Conservation (phyloP, 2,329 filamentous ascomycete genomes). For the Emmonsiellopsis sp. region DNA sequence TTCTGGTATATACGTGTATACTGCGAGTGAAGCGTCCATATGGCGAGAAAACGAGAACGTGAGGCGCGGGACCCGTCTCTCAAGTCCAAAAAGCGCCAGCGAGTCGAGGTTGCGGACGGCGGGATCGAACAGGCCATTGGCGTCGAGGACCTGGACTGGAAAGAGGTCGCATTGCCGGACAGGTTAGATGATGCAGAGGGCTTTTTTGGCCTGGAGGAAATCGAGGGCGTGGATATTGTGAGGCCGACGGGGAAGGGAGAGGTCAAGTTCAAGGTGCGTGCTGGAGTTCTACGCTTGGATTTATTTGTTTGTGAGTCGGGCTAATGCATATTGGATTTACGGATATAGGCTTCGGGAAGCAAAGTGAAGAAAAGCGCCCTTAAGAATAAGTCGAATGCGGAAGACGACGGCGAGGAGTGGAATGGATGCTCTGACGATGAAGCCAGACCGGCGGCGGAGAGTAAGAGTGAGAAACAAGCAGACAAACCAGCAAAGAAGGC, state of each 20-base stretch:
- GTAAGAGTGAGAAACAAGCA: constrained; percentile 21
- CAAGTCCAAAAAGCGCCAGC: constrained; percentile 29
- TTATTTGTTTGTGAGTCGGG: background rate
- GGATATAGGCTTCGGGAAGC: constrained; percentile 24
- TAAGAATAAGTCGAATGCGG: constrained; percentile 10
- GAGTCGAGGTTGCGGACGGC: constrained; percentile 16
- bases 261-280: constrained; percentile 33
- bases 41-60: constrained; percentile 26
- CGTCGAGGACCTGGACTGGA: constrained; percentile 52
- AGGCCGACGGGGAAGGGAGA: constrained; percentile 46
- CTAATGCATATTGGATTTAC: background rate
- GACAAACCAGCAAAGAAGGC: constrained; percentile 10
- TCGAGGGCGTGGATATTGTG: constrained; percentile 83
- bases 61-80: background rate
- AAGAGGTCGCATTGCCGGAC: constrained; percentile 59
- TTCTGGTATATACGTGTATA: background rate
- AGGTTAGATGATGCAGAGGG: constrained; percentile 83
- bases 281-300: background rate
- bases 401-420: constrained; percentile 49
- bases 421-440: constrained; percentile 53
- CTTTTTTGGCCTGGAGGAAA: constrained; percentile 84
- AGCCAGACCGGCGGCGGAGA: constrained; percentile 17
- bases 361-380: constrained; percentile 19
- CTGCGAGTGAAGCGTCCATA: constrained; percentile 8
- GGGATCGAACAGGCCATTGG: constrained; percentile 22